These are phyloP conservation scores for Hemileccinum rubropunctum DNA, from an alignment of 768 basidiomycete genomes.

Conservation along the genomic window DNA sequence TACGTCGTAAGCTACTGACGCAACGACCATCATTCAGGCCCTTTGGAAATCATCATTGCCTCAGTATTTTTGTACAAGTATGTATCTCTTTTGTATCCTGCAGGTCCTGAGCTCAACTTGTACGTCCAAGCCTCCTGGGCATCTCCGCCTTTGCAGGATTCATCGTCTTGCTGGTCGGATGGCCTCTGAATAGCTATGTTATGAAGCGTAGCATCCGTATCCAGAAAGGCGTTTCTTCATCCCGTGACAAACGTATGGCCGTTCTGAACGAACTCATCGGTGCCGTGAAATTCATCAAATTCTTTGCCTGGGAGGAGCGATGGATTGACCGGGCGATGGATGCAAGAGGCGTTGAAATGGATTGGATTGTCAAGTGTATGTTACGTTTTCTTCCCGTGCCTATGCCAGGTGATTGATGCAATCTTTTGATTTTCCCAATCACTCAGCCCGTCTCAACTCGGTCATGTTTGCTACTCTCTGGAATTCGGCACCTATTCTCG, in stretches of 20 bases:
- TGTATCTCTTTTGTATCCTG: neutral
- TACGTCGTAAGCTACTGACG: neutral
- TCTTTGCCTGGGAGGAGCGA: conserved; percentile 41
- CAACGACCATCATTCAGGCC: conserved; percentile 39
- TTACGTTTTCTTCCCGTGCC: neutral
- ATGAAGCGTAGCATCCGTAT: conserved; percentile 39
- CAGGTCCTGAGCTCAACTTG: conserved; percentile 39
- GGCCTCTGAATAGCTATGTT: conserved; percentile 40
- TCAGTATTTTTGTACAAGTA: conserved; percentile 75
- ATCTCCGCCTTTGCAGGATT: conserved; percentile 47
- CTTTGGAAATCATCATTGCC: conserved; percentile 76
- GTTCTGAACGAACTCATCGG: conserved; percentile 45
- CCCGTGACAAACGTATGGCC: conserved; percentile 43
- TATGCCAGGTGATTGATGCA: conserved; percentile 1
- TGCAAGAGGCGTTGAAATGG: conserved; percentile 66
- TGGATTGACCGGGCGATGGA: conserved; percentile 42
- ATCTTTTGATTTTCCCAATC: neutral
- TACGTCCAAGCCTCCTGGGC: conserved; percentile 46
- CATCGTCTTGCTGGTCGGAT: conserved; percentile 36
- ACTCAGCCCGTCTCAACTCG: conserved; percentile 65
- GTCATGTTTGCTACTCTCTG: conserved; percentile 72
- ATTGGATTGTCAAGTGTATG: conserved; percentile 72
- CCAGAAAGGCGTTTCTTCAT: conserved; percentile 30
- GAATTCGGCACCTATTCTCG: conserved; percentile 71
- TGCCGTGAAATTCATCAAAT: conserved; percentile 42